Evolutionary conservation across 495 filamentous ascomycete species (phyloP), one percentile per base, ranked within the genome.

Genomic region (Rhizodiscina lignyota): DNA sequence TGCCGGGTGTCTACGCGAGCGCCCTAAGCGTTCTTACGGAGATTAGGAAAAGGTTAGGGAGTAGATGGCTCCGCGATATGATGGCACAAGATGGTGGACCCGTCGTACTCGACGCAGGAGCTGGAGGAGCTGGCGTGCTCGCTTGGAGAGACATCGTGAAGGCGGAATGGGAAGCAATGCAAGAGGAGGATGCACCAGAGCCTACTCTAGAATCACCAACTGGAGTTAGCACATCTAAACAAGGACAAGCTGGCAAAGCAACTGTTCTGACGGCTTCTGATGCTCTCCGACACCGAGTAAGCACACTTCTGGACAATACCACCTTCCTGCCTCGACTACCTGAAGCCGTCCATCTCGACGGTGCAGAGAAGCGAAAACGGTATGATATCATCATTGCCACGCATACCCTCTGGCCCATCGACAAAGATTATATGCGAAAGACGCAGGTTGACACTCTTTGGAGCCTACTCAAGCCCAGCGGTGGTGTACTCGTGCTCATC

Each of bases 341-440:
- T n/a, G 84, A 97, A 47, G 83, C 85, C 44, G 43, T 83, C n/a
- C 81, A 86, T 5, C 8, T 24, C 5, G 8, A 11, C 8, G 10
- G 10, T n/a, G 6, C 8, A 18, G 10, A 34, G 35, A 37, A 22
- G 30, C 70, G 78, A 34, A 94, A 94, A 50, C 61, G 73, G 23
- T 94, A 74, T 48, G 89, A 97, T 52, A 55, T 97, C 36, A 82
- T 97, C 43, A 76, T 97, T 39, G 84, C 83, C 0, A 78, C 87
- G 0, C 82, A 97, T 48, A 68, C 73, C 23, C 57, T 96, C 16
- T 75, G 85, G 58, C 68, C 70, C 2, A 51, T 89, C 5, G 60
- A 65, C 15, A 76, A 91, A 49, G 70, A 77, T 3, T 80, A 74
- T 41, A 56, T 74, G 47, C 80, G 85, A 15, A 84, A 80, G 45